These are phyloP conservation scores for Crithidia mellificae DNA, from an alignment of 208 protist genomes.

Conservation along the genomic window DNA sequence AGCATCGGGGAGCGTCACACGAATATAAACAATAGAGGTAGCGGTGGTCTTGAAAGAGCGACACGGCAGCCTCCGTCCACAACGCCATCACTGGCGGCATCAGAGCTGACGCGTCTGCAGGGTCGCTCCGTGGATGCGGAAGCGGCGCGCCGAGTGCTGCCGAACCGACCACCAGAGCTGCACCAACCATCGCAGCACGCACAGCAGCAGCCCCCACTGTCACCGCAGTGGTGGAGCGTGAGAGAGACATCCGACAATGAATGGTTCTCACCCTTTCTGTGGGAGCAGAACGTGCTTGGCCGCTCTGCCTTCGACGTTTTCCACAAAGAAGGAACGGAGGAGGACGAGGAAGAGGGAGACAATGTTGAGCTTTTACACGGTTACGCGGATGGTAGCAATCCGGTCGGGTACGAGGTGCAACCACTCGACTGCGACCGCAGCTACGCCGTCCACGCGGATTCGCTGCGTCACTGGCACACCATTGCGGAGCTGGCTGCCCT, in stretches of 20 bases:
- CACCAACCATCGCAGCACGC: not conserved
- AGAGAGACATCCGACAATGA: not conserved
- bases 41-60: too few species aligned
- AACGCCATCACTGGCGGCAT: too few species aligned
- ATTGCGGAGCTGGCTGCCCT: slow-evolving; percentile 10
- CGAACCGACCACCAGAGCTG: not conserved
- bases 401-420: slow-evolving; percentile 3
- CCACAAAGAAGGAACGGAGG: too few species aligned
- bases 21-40: too few species aligned
- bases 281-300: not conserved
- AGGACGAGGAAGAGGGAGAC: too few species aligned
- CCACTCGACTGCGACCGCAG: slow-evolving; percentile 31
- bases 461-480: slow-evolving; percentile 16
- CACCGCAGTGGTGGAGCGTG: not conserved
- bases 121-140: not conserved
- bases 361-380: too few species aligned
- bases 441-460: slow-evolving; percentile 11
- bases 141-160: not conserved
- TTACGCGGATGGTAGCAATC: not conserved
- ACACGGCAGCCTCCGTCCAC: too few species aligned
- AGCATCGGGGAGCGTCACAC: too few species aligned
- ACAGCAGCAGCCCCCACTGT: not conserved
- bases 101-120: not conserved
- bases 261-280: slow-evolving; percentile 13
- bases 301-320: not conserved